These are phyloP conservation scores for Fusarium nodosum DNA, from an alignment of 2,329 filamentous ascomycete species.

Conservation along the genomic window DNA sequence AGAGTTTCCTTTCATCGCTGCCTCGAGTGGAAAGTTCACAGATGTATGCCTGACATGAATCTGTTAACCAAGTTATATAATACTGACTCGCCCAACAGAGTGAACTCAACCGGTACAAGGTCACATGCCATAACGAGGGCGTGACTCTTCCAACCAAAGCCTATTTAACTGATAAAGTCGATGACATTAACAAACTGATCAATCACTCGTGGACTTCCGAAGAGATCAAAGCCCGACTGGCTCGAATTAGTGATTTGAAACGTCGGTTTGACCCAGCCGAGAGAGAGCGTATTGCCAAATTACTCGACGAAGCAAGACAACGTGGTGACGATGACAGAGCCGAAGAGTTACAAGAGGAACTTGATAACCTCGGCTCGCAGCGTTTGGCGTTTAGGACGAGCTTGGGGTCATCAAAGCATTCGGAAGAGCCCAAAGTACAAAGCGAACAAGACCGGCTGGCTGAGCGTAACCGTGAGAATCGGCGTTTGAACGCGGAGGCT, in stretches of 20 bases:
- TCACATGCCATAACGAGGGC: slow-evolving; percentile 78
- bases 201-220: slow-evolving; percentile 85
- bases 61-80: background rate
- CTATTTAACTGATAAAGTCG: slow-evolving; percentile 77
- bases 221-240: slow-evolving; percentile 84
- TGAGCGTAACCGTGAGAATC: slow-evolving; percentile 85
- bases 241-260: slow-evolving; percentile 76
- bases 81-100: slow-evolving; percentile 61
- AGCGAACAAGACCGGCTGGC: slow-evolving; percentile 86
- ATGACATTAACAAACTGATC: slow-evolving; percentile 83
- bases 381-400: slow-evolving; percentile 81
- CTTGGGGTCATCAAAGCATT: slow-evolving; percentile 67
- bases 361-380: slow-evolving; percentile 74
- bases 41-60: slow-evolving; percentile 68
- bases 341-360: slow-evolving; percentile 68
- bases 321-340: slow-evolving; percentile 71
- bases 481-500: slow-evolving; percentile 85
- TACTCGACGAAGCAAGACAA: slow-evolving; percentile 75
- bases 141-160: slow-evolving; percentile 80
- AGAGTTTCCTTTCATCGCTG: slow-evolving; percentile 90
- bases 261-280: slow-evolving; percentile 75
- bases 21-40: slow-evolving; percentile 88
- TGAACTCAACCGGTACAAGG: slow-evolving; percentile 86
- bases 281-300: slow-evolving; percentile 74
- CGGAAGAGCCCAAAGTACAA: slow-evolving; percentile 61